phyloP scores from a whole-genome alignment of 2,329 filamentous ascomycete species.

The Lasiodiplodia sp. region DNA sequence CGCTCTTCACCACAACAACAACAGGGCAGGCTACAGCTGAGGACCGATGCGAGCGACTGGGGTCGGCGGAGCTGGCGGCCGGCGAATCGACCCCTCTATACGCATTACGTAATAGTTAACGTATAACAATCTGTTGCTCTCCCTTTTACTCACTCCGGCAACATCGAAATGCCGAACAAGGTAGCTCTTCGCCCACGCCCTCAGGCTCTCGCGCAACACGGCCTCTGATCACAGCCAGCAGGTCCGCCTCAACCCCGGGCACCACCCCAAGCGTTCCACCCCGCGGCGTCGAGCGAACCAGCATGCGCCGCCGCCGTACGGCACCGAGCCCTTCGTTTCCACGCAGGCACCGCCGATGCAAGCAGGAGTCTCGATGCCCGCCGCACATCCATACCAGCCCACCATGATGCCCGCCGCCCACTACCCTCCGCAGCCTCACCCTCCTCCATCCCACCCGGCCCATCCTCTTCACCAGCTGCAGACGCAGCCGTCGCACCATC shows the following conservation, averaged over 20 bases:
- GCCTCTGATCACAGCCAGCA: constrained; percentile 23
- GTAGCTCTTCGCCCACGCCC: constrained; percentile 1
- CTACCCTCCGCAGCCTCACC: constrained; percentile 22
- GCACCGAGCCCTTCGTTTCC: constrained; percentile 29
- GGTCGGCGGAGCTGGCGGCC: constrained; percentile 1
- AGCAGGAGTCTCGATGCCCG: constrained; percentile 27
- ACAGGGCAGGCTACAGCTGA: constrained; percentile 1
- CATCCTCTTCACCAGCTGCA: constrained; percentile 23
- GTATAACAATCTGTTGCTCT: constrained; percentile 2
- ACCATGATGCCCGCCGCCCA: constrained; percentile 29
- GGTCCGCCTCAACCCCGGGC: constrained; percentile 28
- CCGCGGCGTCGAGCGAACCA: constrained; percentile 28
- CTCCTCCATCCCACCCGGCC: constrained; percentile 21
- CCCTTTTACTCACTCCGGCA: not conserved
- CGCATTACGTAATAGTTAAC: constrained; percentile 2
- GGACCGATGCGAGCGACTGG: not conserved
- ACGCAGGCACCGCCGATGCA: constrained; percentile 27
- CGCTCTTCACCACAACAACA: constrained; percentile 17
- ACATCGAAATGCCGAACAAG: constrained; percentile 25
- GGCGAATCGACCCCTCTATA: constrained; percentile 1
- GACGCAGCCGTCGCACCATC: constrained; percentile 15
- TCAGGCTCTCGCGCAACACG: constrained; percentile 2
- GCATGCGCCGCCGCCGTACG: constrained; percentile 27
- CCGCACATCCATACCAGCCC: constrained; percentile 28
- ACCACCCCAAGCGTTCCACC: constrained; percentile 27